A percentile compares a stretch with the other conserved stretches of the same genome.
Evolutionary conservation across 305 asterid genomes (phyloP).

Genomic region (Stenogyne calaminthoides): DNA sequence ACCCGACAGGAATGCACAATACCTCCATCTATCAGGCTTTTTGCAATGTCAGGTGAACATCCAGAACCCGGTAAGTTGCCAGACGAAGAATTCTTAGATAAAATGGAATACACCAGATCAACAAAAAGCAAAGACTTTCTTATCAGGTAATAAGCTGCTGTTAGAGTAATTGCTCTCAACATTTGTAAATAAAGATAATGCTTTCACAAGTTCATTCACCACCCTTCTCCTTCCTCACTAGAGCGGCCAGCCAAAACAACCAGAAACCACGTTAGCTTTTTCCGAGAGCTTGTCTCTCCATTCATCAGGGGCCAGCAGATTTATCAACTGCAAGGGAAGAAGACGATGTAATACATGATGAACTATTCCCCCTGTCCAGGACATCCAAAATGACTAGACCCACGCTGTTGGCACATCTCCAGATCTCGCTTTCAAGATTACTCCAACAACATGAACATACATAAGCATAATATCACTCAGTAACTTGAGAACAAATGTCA

Average conservation of each 20-base stretch:
- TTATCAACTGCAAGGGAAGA: slow-evolving; percentile 79
- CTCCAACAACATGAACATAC: slow-evolving; percentile 95
- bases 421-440: slow-evolving; percentile 84
- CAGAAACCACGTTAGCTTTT: slow-evolving; percentile 95
- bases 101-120: slow-evolving; percentile 85
- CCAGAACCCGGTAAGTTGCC: slow-evolving; percentile 90
- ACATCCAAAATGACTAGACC: slow-evolving; percentile 58
- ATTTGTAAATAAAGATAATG: slow-evolving; percentile 66
- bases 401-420: slow-evolving; percentile 80
- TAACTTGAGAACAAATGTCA: slow-evolving; percentile 89
- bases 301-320: slow-evolving; percentile 89
- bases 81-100: slow-evolving; percentile 89
- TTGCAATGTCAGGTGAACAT: slow-evolving; percentile 97
- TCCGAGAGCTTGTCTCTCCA: slow-evolving; percentile 97
- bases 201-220: slow-evolving; percentile 87
- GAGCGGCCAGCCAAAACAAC: slow-evolving; percentile 98
- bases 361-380: slow-evolving; percentile 82
- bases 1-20: slow-evolving; percentile 80
- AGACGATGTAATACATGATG: slow-evolving; percentile 88
- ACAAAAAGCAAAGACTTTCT: slow-evolving; percentile 82
- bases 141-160: slow-evolving; percentile 71
- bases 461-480: slow-evolving; percentile 91
- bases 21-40: slow-evolving; percentile 98
- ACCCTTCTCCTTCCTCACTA: slow-evolving; percentile 96
- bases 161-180: slow-evolving; percentile 59